Base-by-base conservation (phyloP, 495 filamentous ascomycete genomes). In the Rostrohypoxylon terebratum region DNA sequence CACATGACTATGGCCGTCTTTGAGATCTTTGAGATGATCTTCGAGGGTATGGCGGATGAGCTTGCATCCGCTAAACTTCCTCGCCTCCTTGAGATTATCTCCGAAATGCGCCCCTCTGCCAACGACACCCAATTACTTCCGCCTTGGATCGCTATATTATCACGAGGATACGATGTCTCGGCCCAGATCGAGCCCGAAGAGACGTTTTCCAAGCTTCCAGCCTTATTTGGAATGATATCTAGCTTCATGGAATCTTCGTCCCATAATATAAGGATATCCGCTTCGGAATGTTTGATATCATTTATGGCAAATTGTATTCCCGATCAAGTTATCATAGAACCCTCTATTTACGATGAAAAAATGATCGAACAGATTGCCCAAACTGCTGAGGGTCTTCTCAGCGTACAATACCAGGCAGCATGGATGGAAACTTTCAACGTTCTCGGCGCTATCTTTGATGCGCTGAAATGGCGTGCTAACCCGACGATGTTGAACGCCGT, bases 401-500 rank as follows among this genome's bases (percentile, higher is more conserved):
- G 88, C 58, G 89, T 98, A 11, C 95, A 94, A 75, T 98, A 93
- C 77, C 96, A 98, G 78, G 88, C 90, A 16, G 96, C 96, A 1
- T 99, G 96, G 96, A 89, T 91, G 82, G 95, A 98, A 77, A 92
- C 96, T 8, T 98, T 98, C 82, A 93, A 91, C 72, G 91, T 98
- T 9, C 85, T 96, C 57, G 89, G 88, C n/a, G 91, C 92, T 31
- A 90, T 95, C 78, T 96, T 98, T 68, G 91, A 96, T 62, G 86
- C 89, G n/a, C 87, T 96, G 63, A 87, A 89, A 71, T 98, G 94
- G 94, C 89, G 90, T 44, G 90, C 94, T 4, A 83, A 87, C 59
- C 93, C 94, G 6, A 89, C 94, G 72, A 83, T 98, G 45, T 82
- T 86, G 20, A 88, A 90, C 28, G 87, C 94, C 60, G 87, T 94